A percentile compares a stretch with the other conserved stretches of the same genome.
Conservation (phyloP, 805 yeast genomes). For the Starmerella riodocensis region DNA sequence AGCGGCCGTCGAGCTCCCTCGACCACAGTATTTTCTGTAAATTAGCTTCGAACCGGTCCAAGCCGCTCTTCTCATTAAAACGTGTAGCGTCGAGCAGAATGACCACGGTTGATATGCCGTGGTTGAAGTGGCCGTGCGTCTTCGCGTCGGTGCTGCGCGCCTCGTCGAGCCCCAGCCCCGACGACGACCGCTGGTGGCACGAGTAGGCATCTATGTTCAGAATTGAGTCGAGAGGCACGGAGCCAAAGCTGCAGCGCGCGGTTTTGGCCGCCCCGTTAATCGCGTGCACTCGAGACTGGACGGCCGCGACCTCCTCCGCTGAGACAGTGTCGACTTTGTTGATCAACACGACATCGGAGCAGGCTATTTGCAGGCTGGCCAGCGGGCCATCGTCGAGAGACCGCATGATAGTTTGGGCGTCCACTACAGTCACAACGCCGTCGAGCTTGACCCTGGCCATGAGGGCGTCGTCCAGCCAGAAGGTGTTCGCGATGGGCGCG, state of each 20-base stretch:
- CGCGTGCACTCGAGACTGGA: conserved; percentile 32
- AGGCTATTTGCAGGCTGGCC: conserved; percentile 78
- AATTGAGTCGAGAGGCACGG: conserved; percentile 50
- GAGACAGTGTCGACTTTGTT: conserved; percentile 58
- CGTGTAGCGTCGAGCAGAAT: conserved; percentile 31
- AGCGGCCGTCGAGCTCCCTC: conserved; percentile 31
- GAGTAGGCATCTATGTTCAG: conserved; percentile 67
- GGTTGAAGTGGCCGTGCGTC: conserved; percentile 3
- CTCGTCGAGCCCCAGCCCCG: not conserved
- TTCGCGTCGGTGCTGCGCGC: not conserved
- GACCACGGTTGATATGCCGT: conserved; percentile 38
- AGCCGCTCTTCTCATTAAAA: conserved; percentile 21
- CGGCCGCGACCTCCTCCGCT: conserved; percentile 22
- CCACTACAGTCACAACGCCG: conserved; percentile 82
- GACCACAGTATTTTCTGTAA: conserved; percentile 73
- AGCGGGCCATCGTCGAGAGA: conserved; percentile 58
- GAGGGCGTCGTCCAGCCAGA: conserved; percentile 90
- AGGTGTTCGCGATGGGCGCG: conserved; percentile 92
- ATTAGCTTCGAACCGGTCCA: conserved; percentile 27
- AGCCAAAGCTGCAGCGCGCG: conserved; percentile 58
- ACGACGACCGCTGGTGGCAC: conserved; percentile 4
- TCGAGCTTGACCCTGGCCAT: conserved; percentile 76
- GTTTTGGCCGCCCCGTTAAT: conserved; percentile 64
- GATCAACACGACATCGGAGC: conserved; percentile 70
- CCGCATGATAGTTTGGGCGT: conserved; percentile 42